Conservation (phyloP, 768 basidiomycete genomes). For the Suillus subluteus region DNA sequence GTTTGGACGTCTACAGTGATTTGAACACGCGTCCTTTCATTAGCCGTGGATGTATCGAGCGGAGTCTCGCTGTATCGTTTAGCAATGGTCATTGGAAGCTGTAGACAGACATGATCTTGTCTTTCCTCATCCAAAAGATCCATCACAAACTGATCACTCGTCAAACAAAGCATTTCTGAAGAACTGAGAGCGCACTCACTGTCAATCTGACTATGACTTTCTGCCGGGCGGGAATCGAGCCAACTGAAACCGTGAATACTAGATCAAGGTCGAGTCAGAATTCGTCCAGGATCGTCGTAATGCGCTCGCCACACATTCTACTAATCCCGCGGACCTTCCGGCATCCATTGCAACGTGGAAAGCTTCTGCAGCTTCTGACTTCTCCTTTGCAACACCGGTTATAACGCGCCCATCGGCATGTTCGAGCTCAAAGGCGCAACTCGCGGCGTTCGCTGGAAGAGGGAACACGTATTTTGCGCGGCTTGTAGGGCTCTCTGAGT, state of each 20-base stretch:
- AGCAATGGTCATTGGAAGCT: slow-evolving; percentile 53
- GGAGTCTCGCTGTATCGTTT: slow-evolving; percentile 55
- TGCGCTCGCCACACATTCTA: slow-evolving; percentile 44
- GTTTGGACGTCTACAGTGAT: slow-evolving; percentile 55
- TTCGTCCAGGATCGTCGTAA: neutral
- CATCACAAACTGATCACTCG: slow-evolving; percentile 48
- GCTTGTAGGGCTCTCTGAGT: slow-evolving; percentile 39
- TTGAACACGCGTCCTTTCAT: slow-evolving; percentile 38
- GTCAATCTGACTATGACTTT: slow-evolving; percentile 45
- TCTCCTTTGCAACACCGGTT: slow-evolving; percentile 52
- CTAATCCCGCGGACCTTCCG: slow-evolving; percentile 46
- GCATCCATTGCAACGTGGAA: slow-evolving; percentile 44
- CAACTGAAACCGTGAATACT: slow-evolving; percentile 65
- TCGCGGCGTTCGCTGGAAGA: slow-evolving; percentile 54
- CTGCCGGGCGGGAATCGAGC: slow-evolving; percentile 48
- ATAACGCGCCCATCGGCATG: slow-evolving; percentile 47
- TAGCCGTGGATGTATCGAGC: slow-evolving; percentile 30
- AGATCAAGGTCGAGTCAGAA: neutral
- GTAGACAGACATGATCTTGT: slow-evolving; percentile 52
- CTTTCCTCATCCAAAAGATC: slow-evolving; percentile 54
- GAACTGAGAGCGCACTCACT: slow-evolving; percentile 34
- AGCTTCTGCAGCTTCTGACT: slow-evolving; percentile 41
- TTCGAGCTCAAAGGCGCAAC: slow-evolving; percentile 56
- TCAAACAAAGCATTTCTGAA: neutral
- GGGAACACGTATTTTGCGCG: slow-evolving; percentile 62